These are phyloP conservation scores for Grosmannia serpens DNA, from an alignment of 2,329 filamentous ascomycete genomes.

Conservation along the genomic window DNA sequence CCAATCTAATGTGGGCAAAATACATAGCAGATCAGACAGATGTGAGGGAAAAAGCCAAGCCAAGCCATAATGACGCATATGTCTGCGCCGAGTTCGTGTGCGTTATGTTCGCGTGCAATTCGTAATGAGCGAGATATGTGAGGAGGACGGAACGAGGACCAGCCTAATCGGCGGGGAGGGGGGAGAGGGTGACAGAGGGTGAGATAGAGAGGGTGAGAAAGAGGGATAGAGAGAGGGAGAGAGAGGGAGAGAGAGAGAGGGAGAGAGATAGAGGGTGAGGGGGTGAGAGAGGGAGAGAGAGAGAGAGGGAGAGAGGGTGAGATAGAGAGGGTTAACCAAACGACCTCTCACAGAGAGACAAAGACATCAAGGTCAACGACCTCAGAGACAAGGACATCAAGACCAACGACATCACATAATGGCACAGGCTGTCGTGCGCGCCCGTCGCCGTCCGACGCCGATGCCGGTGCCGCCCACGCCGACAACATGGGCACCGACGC, in stretches of 20 bases:
- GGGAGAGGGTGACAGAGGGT: too few relatives aligned
- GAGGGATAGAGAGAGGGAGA: too few relatives aligned
- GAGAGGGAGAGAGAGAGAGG: too few relatives aligned
- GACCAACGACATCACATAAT: conserved; percentile 12
- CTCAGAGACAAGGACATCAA: too few relatives aligned
- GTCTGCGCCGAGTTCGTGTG: neutral
- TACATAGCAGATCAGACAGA: neutral
- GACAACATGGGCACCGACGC: conserved; percentile 55
- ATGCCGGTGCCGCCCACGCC: conserved; percentile 40
- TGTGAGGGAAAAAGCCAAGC: neutral
- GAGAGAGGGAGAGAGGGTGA: too few relatives aligned
- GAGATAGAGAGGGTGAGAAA: too few relatives aligned
- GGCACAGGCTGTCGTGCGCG: conserved; percentile 14
- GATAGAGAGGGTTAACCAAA: too few relatives aligned
- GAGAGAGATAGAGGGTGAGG: too few relatives aligned
- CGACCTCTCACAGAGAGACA: neutral
- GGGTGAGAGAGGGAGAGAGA: too few relatives aligned
- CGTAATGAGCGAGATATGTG: neutral
- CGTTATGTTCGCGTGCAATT: neutral
- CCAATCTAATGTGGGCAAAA: neutral
- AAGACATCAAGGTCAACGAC: neutral
- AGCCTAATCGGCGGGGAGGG: neutral
- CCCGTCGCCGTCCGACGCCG: conserved; percentile 14
- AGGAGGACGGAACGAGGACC: neutral
- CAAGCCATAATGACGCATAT: neutral